Evolutionary conservation across 768 basidiomycete genomes (phyloP).

Genomic region (Fibroporia radiculosa): DNA sequence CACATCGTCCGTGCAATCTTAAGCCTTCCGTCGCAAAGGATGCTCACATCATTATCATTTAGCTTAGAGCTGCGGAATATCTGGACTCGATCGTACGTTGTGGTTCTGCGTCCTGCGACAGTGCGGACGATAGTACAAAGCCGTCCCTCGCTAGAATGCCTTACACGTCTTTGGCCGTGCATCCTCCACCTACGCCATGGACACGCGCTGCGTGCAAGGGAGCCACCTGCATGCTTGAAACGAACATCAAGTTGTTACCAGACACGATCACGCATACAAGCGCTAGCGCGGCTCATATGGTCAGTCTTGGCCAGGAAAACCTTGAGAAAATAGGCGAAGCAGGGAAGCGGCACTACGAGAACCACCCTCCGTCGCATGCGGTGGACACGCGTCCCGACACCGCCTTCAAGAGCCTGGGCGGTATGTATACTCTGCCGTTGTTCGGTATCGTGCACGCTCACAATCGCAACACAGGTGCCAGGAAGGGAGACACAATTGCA

Average conservation of each 20-base stretch:
- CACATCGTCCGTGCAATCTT: conserved; percentile 46
- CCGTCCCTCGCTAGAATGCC: conserved; percentile 8
- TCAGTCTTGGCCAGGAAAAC: conserved; percentile 33
- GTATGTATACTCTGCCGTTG: conserved; percentile 28
- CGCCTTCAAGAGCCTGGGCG: conserved; percentile 39
- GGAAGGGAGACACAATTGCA: conserved; percentile 30
- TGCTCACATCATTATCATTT: not conserved
- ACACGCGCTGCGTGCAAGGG: conserved; percentile 15
- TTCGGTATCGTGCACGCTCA: not conserved
- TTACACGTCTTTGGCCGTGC: conserved; percentile 9
- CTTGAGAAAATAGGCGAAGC: conserved; percentile 26
- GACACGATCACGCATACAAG: conserved; percentile 17
- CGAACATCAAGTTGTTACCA: conserved; percentile 41
- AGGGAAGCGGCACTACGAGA: conserved; percentile 30
- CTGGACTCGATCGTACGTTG: conserved; percentile 16
- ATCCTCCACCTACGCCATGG: conserved; percentile 1
- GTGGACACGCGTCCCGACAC: conserved; percentile 47
- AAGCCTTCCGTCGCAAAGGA: not conserved
- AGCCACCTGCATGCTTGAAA: conserved; percentile 41
- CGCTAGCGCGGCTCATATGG: conserved; percentile 30
- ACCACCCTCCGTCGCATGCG: conserved; percentile 42
- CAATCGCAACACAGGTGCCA: conserved; percentile 14
- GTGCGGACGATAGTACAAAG: conserved; percentile 3
- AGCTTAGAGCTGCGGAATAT: conserved; percentile 39
- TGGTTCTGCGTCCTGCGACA: conserved; percentile 12